phyloP scores from a whole-genome alignment of 352 stramenopile species.

The Pythium dissotocum region DNA sequence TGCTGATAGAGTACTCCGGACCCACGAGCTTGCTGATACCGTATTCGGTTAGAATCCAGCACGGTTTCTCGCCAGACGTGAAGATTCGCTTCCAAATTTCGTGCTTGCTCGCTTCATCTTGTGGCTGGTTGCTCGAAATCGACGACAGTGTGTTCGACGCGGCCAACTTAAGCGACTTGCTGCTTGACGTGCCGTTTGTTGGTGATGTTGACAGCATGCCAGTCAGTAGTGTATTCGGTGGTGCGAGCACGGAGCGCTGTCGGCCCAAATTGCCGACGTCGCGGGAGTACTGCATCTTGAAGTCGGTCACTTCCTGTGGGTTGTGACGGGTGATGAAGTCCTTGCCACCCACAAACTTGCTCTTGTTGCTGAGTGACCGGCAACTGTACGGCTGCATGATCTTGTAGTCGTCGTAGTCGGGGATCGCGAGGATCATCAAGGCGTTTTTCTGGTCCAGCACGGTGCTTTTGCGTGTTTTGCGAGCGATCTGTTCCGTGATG shows the following conservation, averaged over 20 bases:
- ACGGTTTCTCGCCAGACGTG: constrained; percentile 53
- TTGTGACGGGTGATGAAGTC: constrained; percentile 78
- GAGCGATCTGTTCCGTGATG: constrained; percentile 67
- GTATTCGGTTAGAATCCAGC: constrained; percentile 67
- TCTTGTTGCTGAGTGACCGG: constrained; percentile 55
- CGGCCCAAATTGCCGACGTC: constrained; percentile 67
- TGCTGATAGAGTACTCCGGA: constrained; percentile 60
- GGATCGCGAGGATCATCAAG: constrained; percentile 67
- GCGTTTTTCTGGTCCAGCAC: constrained; percentile 75
- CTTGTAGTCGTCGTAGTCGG: constrained; percentile 80
- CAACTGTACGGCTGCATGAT: constrained; percentile 78
- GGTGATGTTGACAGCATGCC: not conserved
- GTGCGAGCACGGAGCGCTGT: constrained; percentile 60
- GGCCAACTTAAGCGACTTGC: constrained; percentile 32
- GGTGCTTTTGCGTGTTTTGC: constrained; percentile 63
- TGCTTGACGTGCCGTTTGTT: constrained; percentile 1
- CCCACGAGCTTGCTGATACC: constrained; percentile 64
- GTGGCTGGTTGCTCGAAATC: constrained; percentile 16
- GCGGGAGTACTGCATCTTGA: constrained; percentile 77
- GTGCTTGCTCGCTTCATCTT: constrained; percentile 24
- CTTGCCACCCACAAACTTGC: constrained; percentile 61
- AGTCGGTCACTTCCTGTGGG: constrained; percentile 68
- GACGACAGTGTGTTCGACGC: constrained; percentile 20
- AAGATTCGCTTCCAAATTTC: constrained; percentile 51
- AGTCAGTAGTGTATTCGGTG: constrained; percentile 39